Base-by-base conservation (phyloP, 2,329 filamentous ascomycete genomes). In the Macroventuria anomochaeta region DNA sequence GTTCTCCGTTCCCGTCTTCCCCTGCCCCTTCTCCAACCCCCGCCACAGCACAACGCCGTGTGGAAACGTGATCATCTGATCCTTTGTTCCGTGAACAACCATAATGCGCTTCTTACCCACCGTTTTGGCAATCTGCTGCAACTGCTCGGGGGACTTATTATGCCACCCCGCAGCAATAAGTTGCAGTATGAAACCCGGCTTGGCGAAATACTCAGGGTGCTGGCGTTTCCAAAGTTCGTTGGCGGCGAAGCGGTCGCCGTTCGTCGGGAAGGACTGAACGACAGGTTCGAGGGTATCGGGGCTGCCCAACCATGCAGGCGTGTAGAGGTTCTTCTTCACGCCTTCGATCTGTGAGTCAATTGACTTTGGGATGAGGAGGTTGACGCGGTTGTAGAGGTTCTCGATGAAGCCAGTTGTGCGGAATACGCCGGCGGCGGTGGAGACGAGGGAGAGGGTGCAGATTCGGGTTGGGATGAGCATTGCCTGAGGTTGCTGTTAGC, bases 191-290 rank as follows among this genome's bases (percentile, higher is more conserved):
- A 95, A 91, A 1, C 89, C 90, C 26, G 79, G 79, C 39, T 79
- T 81, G 3, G 83, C 84, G 71, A 91, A 93, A 5, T 79, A 78
- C 0, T 79, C 76, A 1, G 80, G 76, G 53, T 89, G 81, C 13
- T 80, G 76, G 15, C 88, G 82, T 78, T 96, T 96, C 67, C 79
- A 80, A 58, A 96, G 74, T 74, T 96, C 91, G 61, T 88, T 85
- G 0, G 92, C 91, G 21, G 89, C 87, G 68, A 92, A 93, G 5
- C 92, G 87, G 76, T 95, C 89, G 53, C 86, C 91, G 69, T 93
- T 95, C 46, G 81, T 90, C 4, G 82, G 82, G 72, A 95, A 96
- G 7, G 73, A 75, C 31, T 79, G 63, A 51, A 76, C 69, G 2
- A 75, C 69, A 38, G 63, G 70, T 42, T 79, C 76, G 12, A 70